Base-by-base conservation (phyloP, 768 basidiomycete species). In the Omphalotus guepiniiformis region DNA sequence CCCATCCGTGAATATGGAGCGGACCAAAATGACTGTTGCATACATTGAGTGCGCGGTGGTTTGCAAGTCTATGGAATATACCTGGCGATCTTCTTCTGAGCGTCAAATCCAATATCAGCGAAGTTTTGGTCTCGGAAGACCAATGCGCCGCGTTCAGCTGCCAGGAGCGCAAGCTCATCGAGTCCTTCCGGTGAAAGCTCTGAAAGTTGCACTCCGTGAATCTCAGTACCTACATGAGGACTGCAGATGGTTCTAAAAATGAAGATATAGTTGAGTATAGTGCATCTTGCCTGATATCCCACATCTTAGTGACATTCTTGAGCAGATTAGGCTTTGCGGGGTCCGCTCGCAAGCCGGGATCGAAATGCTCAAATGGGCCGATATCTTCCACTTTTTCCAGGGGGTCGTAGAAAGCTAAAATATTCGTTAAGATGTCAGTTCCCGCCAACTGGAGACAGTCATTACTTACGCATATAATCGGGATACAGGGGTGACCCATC, bases 41-140 rank as follows among this genome's bases (percentile, higher is more conserved):
- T n/a, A n/a, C 48, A 52, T 47, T 11, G 27, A 35, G 16, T 23
- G 32, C 25, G 27, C 21, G 43, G 36, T 34, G 42, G 30, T 45
- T 36, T n/a, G n/a, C n/a, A n/a, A n/a, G n/a, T n/a, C 19, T 22
- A 21, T 32, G 38, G 6, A 40, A 50, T 55, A n/a, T 22, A 71
- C 73, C 60, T 67, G 7, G 74, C 72, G 27, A 78, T 70, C 55
- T 74, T 76, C 48, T 78, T 73, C 51, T 79, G 79, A 46, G 65
- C 58, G 30, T 79, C 76, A 6, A 74, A 66, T 2, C 64, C 62
- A n/a, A 79, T 50, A 52, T 79, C 77, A 61, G 78, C 79, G 64
- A 81, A 79, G 58, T 81, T 75, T 53, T 81, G 80, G 61, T 80
- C 71, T 12, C 79, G 72, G 69, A 80, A 78, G 4, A 79, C 42